Conservation (phyloP, 352 stramenopile species). For the Phytophthora colocasiae region DNA sequence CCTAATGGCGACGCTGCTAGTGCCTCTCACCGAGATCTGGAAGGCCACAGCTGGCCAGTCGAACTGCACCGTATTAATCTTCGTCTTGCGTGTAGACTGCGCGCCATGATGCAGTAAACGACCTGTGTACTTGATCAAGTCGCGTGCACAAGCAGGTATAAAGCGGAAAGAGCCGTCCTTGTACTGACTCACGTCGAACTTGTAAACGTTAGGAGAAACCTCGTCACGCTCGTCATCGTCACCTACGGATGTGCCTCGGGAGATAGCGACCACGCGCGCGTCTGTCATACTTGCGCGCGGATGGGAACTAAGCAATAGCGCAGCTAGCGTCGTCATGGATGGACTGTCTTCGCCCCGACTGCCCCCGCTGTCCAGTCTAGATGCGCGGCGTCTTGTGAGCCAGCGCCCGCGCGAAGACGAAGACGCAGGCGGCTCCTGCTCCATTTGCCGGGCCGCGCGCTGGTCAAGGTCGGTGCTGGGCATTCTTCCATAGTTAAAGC, state of each 20-base stretch:
- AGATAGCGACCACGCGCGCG: conserved; percentile 33
- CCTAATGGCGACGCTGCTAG: conserved; percentile 72
- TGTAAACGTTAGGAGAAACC: conserved; percentile 61
- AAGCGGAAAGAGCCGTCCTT: conserved; percentile 75
- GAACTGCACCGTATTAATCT: conserved; percentile 90
- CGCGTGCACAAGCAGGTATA: conserved; percentile 67
- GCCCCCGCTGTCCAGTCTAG: conserved; percentile 20
- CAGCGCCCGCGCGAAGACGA: conserved; percentile 25
- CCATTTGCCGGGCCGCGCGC: conserved; percentile 12
- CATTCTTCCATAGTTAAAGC: conserved; percentile 26
- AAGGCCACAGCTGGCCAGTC: conserved; percentile 83
- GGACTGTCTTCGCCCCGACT: conserved; percentile 27
- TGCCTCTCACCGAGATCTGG: conserved; percentile 64
- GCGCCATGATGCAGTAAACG: conserved; percentile 79
- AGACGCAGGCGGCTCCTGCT: conserved; percentile 19
- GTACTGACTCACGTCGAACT: conserved; percentile 83
- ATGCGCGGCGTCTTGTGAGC: conserved; percentile 28
- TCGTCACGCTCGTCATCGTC: conserved; percentile 43
- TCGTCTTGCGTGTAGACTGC: conserved; percentile 65
- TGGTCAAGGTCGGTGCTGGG: conserved; percentile 1
- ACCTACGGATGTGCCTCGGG: conserved; percentile 38
- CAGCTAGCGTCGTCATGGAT: conserved; percentile 20
- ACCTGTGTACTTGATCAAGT: conserved; percentile 81
- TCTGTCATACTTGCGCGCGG: conserved; percentile 32
- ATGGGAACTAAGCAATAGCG: conserved; percentile 35